Base-by-base conservation (phyloP, 2,329 filamentous ascomycete genomes). In the Sclerotinia glacialis region DNA sequence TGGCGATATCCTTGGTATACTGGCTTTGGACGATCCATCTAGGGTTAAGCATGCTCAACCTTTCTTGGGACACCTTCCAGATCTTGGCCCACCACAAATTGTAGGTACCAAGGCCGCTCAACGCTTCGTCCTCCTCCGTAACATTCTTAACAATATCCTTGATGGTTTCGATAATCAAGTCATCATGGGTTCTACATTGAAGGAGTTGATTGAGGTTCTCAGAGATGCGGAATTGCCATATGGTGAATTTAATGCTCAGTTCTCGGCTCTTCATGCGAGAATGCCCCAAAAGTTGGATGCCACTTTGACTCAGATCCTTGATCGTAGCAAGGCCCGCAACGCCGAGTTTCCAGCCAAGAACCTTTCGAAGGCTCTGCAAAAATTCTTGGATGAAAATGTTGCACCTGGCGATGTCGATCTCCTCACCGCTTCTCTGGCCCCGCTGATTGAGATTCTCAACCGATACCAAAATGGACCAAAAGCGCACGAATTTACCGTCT, bases 1-100 rank as follows among this genome's bases (percentile, higher is more conserved):
- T 77, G 95, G 95, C 79, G 95, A 99, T 77, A 98, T 99, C 68
- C 87, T 99, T n/a, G 95, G 93, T 81, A 97, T 99, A 71, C 86
- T 99, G 34, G 90, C 94, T 69, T 85, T 99, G 46, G 95, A 99
- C 76, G 95, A 99, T 78, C 95, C 95, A 5, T 92, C 90, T 73
- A 92, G 93, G 74, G 93, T 99, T 76, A 97, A 99, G 85, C 93
- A 96, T 76, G 95, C 95, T 0, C 90, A 96, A 79, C 91, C 93
- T 54, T 99, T 97, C 84, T 83, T 95, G 55, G 94, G 92, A 63
- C 92, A 96, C 77, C 87, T 99, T 37, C 94, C 95, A 65, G 87
- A 91, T 64, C 86, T 96, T 71, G 95, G 94, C 49, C 86, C 90
- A 66, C 93, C 95, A 44, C 90, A 95, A 71, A 86, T 98, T 50